phyloP scores from a whole-genome alignment of 192 early-diverging fungal species.

The Backusella circina region DNA sequence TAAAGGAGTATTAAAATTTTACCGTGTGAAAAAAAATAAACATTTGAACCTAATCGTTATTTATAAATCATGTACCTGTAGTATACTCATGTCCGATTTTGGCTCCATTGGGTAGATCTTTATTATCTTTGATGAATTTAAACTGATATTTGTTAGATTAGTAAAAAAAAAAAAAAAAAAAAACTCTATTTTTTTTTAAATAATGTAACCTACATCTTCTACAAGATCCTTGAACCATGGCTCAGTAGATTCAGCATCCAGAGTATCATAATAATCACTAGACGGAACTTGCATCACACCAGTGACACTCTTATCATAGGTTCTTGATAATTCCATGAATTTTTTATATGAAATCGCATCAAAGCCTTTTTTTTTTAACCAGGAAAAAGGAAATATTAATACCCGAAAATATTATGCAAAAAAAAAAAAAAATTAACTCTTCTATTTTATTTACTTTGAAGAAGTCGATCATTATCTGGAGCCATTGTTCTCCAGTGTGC shows the following conservation, averaged over 20 bases:
- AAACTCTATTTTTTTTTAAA: background rate
- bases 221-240: constrained; percentile 61
- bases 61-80: constrained; percentile 40
- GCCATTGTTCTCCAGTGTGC: constrained; percentile 59
- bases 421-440: too few relatives aligned
- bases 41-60: background rate
- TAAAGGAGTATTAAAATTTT: background rate
- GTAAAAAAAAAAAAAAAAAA: background rate
- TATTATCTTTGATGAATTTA: constrained; percentile 29
- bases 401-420: background rate
- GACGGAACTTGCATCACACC: constrained; percentile 52
- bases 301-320: constrained; percentile 15
- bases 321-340: constrained; percentile 36
- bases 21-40: background rate
- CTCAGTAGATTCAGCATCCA: constrained; percentile 46
- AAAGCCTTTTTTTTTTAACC: constrained; percentile 15
- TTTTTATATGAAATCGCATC: constrained; percentile 36
- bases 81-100: constrained; percentile 62
- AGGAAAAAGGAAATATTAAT: background rate
- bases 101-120: constrained; percentile 48
- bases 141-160: constrained; percentile 24
- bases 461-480: constrained; percentile 23
- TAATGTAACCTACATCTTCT: constrained; percentile 37
- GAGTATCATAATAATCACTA: constrained; percentile 55
- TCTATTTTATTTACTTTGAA: constrained; percentile 31